Evolutionary conservation across 2,329 filamentous ascomycete genomes (phyloP).

Genomic region (Diaporthe aspalathi): DNA sequence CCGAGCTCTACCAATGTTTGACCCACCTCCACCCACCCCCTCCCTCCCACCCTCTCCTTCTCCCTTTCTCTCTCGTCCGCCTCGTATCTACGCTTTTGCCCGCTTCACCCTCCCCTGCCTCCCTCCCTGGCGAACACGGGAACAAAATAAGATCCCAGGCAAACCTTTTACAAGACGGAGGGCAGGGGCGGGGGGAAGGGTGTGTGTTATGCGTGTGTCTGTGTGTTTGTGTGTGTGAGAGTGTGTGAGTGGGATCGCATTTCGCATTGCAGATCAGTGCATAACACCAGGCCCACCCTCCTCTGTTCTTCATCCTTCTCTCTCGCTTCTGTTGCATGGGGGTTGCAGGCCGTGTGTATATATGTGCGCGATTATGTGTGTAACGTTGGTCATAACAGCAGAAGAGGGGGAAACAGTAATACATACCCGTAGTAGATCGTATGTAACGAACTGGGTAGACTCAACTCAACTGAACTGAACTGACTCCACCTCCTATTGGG

Average conservation of each 20-base stretch:
- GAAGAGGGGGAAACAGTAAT: neutral
- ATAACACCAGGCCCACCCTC: slow-evolving; percentile 8
- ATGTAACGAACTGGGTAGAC: too few species aligned
- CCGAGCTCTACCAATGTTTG: neutral
- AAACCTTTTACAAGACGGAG: neutral
- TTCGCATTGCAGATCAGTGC: slow-evolving; percentile 27
- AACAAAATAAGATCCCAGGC: neutral
- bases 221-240: too few species aligned
- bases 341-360: neutral
- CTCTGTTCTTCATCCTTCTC: neutral
- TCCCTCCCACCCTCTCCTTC: neutral
- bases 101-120: neutral
- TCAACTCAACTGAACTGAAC: neutral
- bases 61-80: too few species aligned
- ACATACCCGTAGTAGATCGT: too few species aligned
- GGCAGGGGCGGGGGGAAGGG: too few species aligned
- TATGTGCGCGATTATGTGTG: too few species aligned
- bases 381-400: too few species aligned
- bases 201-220: too few species aligned
- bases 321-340: neutral
- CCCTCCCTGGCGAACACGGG: neutral
- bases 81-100: too few species aligned
- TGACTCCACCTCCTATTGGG: neutral
- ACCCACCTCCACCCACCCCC: neutral
- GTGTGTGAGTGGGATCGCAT: slow-evolving; percentile 24